Evolutionary conservation across 2,329 filamentous ascomycete genomes (phyloP).

Genomic region (Cadophora sp.): DNA sequence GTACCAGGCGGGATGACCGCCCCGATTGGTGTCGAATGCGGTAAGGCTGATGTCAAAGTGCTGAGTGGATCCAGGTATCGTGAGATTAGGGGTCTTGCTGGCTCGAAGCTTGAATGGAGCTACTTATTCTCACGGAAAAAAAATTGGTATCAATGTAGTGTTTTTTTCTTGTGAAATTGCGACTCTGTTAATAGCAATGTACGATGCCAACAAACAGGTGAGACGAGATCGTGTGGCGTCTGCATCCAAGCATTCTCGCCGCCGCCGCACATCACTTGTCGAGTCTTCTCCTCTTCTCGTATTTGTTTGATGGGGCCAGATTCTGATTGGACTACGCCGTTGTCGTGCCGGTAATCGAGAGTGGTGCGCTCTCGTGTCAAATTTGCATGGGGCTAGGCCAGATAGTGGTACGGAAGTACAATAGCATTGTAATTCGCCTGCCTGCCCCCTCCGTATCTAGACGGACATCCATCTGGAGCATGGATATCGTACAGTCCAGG

Average conservation of each 20-base stretch:
- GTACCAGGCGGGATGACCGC: background rate
- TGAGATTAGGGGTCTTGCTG: background rate
- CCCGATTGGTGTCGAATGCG: background rate
- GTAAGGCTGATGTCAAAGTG: conserved; percentile 1
- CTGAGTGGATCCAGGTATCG: background rate
- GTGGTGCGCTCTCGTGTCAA: background rate
- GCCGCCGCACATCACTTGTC: background rate
- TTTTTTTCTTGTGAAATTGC: background rate
- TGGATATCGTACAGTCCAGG: no score
- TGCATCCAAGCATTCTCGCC: conserved; percentile 1
- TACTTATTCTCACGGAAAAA: no score
- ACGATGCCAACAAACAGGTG: background rate
- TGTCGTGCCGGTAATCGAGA: background rate
- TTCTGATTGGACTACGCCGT: conserved; percentile 7
- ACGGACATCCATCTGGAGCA: no score
- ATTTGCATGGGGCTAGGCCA: background rate
- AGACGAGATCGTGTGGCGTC: background rate
- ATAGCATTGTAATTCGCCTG: background rate
- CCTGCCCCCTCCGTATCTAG: no score
- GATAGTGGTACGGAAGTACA: no score
- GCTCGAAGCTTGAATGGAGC: background rate
- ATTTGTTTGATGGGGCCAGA: background rate
- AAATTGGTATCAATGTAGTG: no score
- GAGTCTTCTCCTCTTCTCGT: background rate
- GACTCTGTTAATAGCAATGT: background rate